These are phyloP conservation scores for Ophiosphaerella narmari DNA, from an alignment of 2,329 filamentous ascomycete species.

Conservation along the genomic window DNA sequence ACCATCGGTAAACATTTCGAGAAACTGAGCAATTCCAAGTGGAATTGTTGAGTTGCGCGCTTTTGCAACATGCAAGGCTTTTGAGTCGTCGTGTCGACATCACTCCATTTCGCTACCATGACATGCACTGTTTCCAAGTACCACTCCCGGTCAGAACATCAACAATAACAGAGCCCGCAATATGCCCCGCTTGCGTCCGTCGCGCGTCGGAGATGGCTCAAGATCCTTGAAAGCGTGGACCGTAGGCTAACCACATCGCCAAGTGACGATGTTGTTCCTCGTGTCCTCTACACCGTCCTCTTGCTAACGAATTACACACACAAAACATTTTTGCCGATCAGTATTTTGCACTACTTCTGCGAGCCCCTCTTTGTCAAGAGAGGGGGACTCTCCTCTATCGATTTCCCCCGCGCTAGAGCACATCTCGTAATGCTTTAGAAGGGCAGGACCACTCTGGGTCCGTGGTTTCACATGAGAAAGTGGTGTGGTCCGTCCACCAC, in stretches of 20 bases:
- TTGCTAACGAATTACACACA: neutral
- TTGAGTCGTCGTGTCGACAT: too few relatives aligned
- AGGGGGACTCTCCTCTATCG: slow-evolving; percentile 29
- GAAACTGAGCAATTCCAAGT: neutral
- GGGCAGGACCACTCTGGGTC: slow-evolving; percentile 27
- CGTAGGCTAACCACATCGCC: slow-evolving; percentile 19
- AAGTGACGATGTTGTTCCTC: slow-evolving; percentile 10
- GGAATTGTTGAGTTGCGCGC: too few relatives aligned
- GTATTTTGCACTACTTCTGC: neutral
- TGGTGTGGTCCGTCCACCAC: slow-evolving; percentile 23
- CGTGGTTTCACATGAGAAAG: slow-evolving; percentile 33
- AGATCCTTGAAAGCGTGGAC: slow-evolving; percentile 21
- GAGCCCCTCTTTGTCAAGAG: slow-evolving; percentile 4
- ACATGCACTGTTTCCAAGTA: neutral
- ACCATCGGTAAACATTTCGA: neutral
- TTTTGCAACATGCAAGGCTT: too few relatives aligned
- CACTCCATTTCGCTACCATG: too few relatives aligned
- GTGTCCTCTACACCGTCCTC: slow-evolving; percentile 19
- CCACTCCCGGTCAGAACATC: neutral
- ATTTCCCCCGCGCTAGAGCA: slow-evolving; percentile 42
- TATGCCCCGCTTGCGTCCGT: slow-evolving; percentile 21
- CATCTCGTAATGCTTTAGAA: slow-evolving; percentile 41
- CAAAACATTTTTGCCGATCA: neutral
- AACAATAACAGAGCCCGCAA: slow-evolving; percentile 6
- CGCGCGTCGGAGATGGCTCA: slow-evolving; percentile 15